Evolutionary conservation across 2,329 filamentous ascomycete genomes (phyloP).

Genomic region (Colletotrichum orchidophilum): DNA sequence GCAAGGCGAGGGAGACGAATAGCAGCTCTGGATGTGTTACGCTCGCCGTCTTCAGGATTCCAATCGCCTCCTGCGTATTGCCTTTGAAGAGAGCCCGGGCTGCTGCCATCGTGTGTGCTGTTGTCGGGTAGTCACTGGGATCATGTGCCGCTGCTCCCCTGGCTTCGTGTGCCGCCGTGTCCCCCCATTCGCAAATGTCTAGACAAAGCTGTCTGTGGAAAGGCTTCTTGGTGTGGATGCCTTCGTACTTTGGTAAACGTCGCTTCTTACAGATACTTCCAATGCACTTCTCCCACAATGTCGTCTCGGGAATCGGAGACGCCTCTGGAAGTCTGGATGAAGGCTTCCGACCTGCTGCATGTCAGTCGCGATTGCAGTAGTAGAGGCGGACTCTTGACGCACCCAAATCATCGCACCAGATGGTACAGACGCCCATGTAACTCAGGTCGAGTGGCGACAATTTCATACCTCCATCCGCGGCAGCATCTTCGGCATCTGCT

Average conservation of each 20-base stretch:
- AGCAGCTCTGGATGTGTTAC: conserved; percentile 70
- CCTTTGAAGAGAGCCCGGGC: conserved; percentile 81
- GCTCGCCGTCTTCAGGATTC: conserved; percentile 75
- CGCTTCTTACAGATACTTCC: conserved; percentile 71
- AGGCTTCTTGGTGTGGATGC: conserved; percentile 69
- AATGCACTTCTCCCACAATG: conserved; percentile 70
- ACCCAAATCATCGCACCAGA: conserved; percentile 79
- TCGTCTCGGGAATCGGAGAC: conserved; percentile 55
- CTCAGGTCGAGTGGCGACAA: conserved; percentile 75
- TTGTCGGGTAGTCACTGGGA: conserved; percentile 59
- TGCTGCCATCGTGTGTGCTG: conserved; percentile 76
- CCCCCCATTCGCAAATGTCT: conserved; percentile 79
- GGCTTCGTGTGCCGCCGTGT: conserved; percentile 47
- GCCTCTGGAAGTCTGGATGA: conserved; percentile 57
- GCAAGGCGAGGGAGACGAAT: conserved; percentile 74
- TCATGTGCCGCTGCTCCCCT: conserved; percentile 46
- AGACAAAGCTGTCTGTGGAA: conserved; percentile 80
- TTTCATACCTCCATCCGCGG: conserved; percentile 75
- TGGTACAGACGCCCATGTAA: conserved; percentile 76
- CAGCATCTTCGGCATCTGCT: conserved; percentile 69
- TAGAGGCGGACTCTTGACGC: conserved; percentile 37
- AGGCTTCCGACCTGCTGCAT: conserved; percentile 56
- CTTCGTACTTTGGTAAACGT: conserved; percentile 70
- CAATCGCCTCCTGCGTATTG: conserved; percentile 72
- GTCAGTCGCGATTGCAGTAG: conserved; percentile 28